phyloP scores from a whole-genome alignment of 306 rosid species.

The Fragaria nilgerrensis region DNA sequence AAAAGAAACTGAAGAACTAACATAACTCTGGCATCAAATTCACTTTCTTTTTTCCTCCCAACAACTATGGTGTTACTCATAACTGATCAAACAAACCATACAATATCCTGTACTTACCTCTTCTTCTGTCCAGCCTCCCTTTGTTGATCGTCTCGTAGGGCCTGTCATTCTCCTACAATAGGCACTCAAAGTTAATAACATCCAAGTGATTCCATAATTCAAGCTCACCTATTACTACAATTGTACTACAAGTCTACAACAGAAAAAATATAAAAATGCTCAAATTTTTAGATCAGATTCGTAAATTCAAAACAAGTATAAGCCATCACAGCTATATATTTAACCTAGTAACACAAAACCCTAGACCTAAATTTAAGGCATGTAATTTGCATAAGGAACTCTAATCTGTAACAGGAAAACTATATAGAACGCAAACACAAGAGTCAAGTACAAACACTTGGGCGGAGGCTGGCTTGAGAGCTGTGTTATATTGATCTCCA shows the following conservation, averaged over 20 bases:
- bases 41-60: background rate
- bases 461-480: conserved; percentile 18
- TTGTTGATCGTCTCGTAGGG: conserved; percentile 41
- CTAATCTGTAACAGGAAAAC: background rate
- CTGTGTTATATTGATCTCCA: background rate
- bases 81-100: conserved; percentile 3
- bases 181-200: conserved; percentile 1
- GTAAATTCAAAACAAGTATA: background rate
- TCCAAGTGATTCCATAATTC: conserved; percentile 1
- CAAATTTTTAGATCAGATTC: background rate
- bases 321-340: too few species aligned
- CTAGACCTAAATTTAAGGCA: background rate
- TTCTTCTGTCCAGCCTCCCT: conserved; percentile 47
- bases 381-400: background rate
- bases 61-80: too few species aligned
- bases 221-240: background rate
- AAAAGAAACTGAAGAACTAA: background rate
- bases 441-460: conserved; percentile 23
- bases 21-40: background rate
- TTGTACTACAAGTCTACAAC: background rate
- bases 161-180: conserved; percentile 32
- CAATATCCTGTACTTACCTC: conserved; percentile 32
- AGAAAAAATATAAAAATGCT: background rate
- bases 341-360: background rate
- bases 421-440: background rate